phyloP scores from a whole-genome alignment of 2,329 filamentous ascomycete species.

The Colletotrichum chlorophyti region DNA sequence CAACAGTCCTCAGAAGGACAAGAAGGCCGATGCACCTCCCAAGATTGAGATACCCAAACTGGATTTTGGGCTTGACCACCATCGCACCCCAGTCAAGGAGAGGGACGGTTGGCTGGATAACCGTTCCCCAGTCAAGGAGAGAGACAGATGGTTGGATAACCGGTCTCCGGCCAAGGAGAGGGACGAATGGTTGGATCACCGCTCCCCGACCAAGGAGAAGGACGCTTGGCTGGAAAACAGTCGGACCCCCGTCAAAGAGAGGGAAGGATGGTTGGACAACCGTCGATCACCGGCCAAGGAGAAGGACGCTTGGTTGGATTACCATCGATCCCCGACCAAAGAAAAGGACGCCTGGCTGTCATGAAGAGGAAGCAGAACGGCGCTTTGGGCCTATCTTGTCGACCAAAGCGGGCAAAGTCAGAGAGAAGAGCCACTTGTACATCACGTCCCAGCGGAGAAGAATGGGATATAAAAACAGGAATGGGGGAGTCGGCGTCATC shows the following conservation, averaged over 20 bases:
- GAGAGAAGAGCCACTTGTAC: constrained; percentile 2
- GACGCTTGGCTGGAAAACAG: constrained; percentile 51
- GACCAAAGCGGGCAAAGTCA: background rate
- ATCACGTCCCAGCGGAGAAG: constrained; percentile 6
- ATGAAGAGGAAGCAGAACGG: too few species aligned
- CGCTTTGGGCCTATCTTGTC: too few species aligned
- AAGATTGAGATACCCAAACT: constrained; percentile 67
- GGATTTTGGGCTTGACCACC: constrained; percentile 51
- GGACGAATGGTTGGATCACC: too few species aligned
- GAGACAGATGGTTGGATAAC: constrained; percentile 34
- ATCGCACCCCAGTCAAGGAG: constrained; percentile 34
- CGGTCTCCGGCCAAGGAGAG: constrained; percentile 35
- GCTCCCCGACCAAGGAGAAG: too few species aligned
- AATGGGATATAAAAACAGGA: constrained; percentile 3
- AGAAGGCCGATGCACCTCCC: constrained; percentile 62
- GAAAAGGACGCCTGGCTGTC: constrained; percentile 19
- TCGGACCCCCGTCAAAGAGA: constrained; percentile 35
- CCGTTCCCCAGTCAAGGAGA: constrained; percentile 35
- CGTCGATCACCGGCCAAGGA: constrained; percentile 34
- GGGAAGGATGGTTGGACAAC: constrained; percentile 39
- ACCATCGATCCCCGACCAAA: too few species aligned
- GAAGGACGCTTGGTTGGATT: constrained; percentile 52
- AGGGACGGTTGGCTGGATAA: constrained; percentile 33
- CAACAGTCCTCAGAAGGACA: constrained; percentile 46
- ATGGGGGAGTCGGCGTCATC: background rate